Evolutionary conservation across 2,329 filamentous ascomycete species (phyloP).

Genomic region (Fonsecaea nubica): DNA sequence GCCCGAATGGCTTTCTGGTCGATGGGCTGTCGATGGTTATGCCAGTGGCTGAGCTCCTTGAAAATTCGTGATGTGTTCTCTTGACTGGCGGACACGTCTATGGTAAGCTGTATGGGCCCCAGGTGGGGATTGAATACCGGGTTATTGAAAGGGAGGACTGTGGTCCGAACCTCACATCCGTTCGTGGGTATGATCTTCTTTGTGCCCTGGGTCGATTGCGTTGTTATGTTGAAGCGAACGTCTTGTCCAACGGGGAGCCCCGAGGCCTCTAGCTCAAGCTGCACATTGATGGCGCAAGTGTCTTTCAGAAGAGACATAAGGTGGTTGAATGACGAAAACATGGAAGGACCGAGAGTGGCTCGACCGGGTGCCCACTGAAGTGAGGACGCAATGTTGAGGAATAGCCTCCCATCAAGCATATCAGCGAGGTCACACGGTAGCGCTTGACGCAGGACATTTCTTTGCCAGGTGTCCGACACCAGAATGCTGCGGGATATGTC

Average conservation of each 20-base stretch:
- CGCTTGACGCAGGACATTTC: background rate
- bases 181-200: background rate
- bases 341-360: background rate
- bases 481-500: background rate
- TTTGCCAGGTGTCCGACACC: background rate
- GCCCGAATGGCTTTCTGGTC: background rate
- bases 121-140: background rate
- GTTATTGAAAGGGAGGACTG: background rate
- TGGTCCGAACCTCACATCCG: background rate
- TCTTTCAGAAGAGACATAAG: background rate
- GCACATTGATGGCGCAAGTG: background rate
- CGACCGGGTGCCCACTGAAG: background rate
- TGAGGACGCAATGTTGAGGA: background rate
- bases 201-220: background rate
- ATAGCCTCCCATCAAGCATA: background rate
- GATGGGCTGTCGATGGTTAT: background rate
- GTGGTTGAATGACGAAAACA: background rate
- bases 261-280: background rate
- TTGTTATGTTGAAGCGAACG: background rate
- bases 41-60: slow-evolving; percentile 5
- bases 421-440: background rate
- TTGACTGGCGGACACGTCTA: background rate
- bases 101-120: background rate
- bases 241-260: background rate
- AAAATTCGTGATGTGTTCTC: background rate